Evolutionary conservation across 2,329 filamentous ascomycete species (phyloP), one percentile per base, ranked within the genome.

Genomic region (Colletotrichum nymphaeae): DNA sequence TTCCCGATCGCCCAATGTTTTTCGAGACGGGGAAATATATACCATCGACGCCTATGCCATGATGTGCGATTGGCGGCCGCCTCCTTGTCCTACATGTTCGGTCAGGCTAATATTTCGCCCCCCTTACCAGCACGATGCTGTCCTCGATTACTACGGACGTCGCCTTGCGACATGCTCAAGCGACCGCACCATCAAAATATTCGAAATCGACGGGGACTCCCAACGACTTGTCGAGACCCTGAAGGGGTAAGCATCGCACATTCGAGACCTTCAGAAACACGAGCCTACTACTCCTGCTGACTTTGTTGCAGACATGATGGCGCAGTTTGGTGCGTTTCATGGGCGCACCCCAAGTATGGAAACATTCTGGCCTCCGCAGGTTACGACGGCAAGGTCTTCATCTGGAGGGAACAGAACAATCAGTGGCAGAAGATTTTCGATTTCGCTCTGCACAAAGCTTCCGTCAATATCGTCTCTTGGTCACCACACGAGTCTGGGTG

Each of bases 161-260:
- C 93, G 96, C 81, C 91, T 99, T 78, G 97, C 97, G 75, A 99
- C 97, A 77, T 98, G 97, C 85, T 98, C 95, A 46, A 98, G 96
- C 77, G 97, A 99, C 86, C 95, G 97, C 83, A 98, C 96, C 60
- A 97, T 99, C 88, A 98, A 98, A 88, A 98, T 99, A 81, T 99
- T 98, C 82, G 97, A 99, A 85, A 93, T 99, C 69, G 96, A 98
- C 80, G 95, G 95, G 80, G 95, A 98, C 79, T 90, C 93, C 77
- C 96, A 99, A 85, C 91, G 94, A 76, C 87, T 98, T 78, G 90
- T 94, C 42, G 96, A 98, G 86, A 99, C 97, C 30, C 87, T 99
- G 77, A 98, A 97, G 86, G 96, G 96, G 95, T 97, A 89, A 80
- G 87, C 8, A 35, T 19, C 81, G 24, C 28, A 49, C 11, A 30